A percentile compares a stretch with the other conserved stretches of the same genome.
These are phyloP conservation scores for Salix arbutifolia DNA, from an alignment of 345 rosid genomes.

Conservation along the genomic window DNA sequence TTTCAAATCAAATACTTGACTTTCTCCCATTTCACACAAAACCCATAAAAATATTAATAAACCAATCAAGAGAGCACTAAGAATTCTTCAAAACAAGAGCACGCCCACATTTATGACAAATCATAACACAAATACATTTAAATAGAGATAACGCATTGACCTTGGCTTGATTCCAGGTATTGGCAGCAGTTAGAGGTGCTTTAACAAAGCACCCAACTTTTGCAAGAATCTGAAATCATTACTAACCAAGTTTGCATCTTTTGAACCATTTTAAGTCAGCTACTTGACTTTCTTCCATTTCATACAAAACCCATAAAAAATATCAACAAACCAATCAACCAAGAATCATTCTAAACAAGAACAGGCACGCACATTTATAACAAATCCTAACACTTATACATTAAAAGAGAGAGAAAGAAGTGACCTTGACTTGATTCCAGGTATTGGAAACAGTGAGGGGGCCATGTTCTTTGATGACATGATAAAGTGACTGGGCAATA, in stretches of 20 bases:
- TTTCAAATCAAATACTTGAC: too few relatives aligned
- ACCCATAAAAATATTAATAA: too few relatives aligned
- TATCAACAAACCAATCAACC: too few relatives aligned
- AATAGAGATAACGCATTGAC: slow-evolving; percentile 21
- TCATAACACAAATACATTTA: not conserved
- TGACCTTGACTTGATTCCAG: slow-evolving; percentile 75
- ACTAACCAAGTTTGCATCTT: too few relatives aligned
- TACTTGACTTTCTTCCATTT: too few relatives aligned
- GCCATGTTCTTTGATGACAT: slow-evolving; percentile 55
- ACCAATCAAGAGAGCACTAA: too few relatives aligned
- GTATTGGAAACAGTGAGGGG: slow-evolving; percentile 76
- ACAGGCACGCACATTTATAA: not conserved
- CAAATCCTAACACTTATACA: not conserved
- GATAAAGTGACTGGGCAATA: slow-evolving; percentile 65
- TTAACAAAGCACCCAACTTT: too few relatives aligned
- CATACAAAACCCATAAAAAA: too few relatives aligned
- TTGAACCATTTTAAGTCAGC: too few relatives aligned
- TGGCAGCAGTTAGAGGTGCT: slow-evolving; percentile 61
- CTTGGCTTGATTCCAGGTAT: slow-evolving; percentile 73
- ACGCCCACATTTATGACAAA: not conserved
- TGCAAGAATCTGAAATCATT: too few relatives aligned
- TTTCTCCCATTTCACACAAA: too few relatives aligned
- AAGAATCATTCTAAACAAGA: not conserved
- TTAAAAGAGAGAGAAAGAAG: not conserved
- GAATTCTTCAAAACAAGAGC: not conserved